These are phyloP conservation scores for Actinidia chinensis DNA, from an alignment of 179 eudicot species.

Conservation along the genomic window DNA sequence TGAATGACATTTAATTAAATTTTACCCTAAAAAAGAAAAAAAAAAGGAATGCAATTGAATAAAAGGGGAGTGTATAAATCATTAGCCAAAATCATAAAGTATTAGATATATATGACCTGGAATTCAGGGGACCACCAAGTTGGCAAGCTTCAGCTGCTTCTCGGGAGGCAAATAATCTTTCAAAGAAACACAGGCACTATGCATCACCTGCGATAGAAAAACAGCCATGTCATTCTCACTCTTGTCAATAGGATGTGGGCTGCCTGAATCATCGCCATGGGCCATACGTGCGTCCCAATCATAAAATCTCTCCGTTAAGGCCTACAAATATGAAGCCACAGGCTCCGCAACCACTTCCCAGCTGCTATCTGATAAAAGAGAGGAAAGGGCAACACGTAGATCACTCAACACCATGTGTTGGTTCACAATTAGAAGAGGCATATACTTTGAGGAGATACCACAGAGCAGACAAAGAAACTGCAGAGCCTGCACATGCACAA, in stretches of 20 bases:
- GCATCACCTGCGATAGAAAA: conserved; percentile 51
- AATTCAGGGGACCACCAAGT: conserved; percentile 41
- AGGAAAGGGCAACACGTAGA: conserved; percentile 71
- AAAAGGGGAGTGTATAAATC: too few species aligned
- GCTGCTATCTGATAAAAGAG: conserved; percentile 52
- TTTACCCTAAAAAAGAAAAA: too few species aligned
- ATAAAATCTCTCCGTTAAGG: conserved; percentile 55
- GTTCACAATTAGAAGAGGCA: conserved; percentile 76
- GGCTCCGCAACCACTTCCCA: conserved; percentile 60
- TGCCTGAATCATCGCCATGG: conserved; percentile 24
- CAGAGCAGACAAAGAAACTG: conserved; percentile 72
- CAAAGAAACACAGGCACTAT: conserved; percentile 51
- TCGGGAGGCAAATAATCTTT: conserved; percentile 62
- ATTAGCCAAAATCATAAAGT: too few species aligned
- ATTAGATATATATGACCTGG: background rate
- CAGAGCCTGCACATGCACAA: conserved; percentile 62
- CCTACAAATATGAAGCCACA: conserved; percentile 60
- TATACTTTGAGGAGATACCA: conserved; percentile 74
- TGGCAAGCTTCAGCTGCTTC: conserved; percentile 75
- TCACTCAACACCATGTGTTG: conserved; percentile 55
- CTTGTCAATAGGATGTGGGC: conserved; percentile 44
- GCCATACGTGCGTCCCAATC: conserved; percentile 42
- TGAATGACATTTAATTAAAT: too few species aligned
- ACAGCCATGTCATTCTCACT: conserved; percentile 51
- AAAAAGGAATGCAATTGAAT: too few species aligned